Base-by-base conservation (phyloP, 805 yeast genomes). In the Saccharomycodes ludwigii region DNA sequence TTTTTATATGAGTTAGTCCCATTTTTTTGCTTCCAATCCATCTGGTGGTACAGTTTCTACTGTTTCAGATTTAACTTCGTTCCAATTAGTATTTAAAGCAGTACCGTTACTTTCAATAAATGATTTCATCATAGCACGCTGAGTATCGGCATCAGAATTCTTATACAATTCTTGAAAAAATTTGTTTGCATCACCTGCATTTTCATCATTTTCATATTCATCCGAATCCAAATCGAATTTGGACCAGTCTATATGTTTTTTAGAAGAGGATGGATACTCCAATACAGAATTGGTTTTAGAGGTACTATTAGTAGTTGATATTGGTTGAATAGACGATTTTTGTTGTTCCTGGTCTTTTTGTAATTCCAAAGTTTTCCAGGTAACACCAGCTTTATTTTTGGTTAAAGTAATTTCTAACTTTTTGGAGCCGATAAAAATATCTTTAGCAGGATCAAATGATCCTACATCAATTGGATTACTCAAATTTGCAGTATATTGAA, bases 121-220 rank as follows among this genome's bases (percentile, higher is more conserved):
- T 32, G 95, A 82, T 59, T 91, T 91, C 94, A 83, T 79, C 97
- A 91, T 91, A 2, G 99, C 99, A 31, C 93, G 65, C 42, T 63
- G 64, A 1, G 94, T 77, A 46, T 91, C 95, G 6, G 80, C 91
- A 49, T 85, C 94, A 0, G 94, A 88, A 40, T 68, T 75, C 18
- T 67, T 66, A 56, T 79, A 91, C 8, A 91, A 48, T 40, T 73
- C 65, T 43, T 73, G 69, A 59, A 91, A 91, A 46, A 91, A 86
- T 1, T 65, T 75, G 38, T 73, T 72, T 3, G 73, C 71, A 16
- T 66, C 70, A 10, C 61, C 63, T 0, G 63, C 61, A 17, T 59
- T 65, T 11, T 60, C 63, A 9, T 59, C 66, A 5, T 24, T 32
- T n/a, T 27, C 28, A 23, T 34, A 33, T 5, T 58, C 68, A 3